Evolutionary conservation across 108 stramenopile species (phyloP).

Genomic region (Nitzschia palea): DNA sequence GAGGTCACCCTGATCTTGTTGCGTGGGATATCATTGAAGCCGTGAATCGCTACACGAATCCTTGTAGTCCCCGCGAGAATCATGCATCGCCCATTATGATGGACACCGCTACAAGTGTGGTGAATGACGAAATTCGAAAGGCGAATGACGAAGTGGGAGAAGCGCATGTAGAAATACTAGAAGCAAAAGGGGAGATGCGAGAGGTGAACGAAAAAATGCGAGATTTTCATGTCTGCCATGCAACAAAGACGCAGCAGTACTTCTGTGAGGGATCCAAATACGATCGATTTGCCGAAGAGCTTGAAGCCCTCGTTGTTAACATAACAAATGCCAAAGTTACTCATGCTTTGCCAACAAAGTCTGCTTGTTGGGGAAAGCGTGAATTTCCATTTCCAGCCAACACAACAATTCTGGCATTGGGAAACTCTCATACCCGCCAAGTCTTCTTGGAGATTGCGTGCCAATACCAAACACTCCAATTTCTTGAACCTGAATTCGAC

Average conservation of each 20-base stretch:
- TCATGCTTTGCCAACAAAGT: no score
- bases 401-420: constrained; percentile 13
- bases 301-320: background rate
- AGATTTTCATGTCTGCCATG: background rate
- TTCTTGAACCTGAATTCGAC: no score
- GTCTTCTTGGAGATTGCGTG: background rate
- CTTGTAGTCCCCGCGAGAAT: no score
- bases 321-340: no score
- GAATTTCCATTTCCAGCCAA: constrained; percentile 18
- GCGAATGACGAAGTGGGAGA: background rate
- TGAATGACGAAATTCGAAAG: background rate
- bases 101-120: background rate
- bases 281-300: background rate
- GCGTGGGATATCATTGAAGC: constrained; percentile 14
- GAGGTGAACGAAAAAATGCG: no score
- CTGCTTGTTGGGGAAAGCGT: background rate
- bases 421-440: constrained; percentile 18
- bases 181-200: background rate
- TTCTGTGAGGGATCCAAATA: background rate
- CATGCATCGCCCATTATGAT: background rate
- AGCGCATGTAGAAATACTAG: no score
- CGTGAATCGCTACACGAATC: no score
- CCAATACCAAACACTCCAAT: constrained; percentile 5
- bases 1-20: constrained; percentile 10
- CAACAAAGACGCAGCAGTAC: background rate